Percentiles rank a stretch among this genome's conserved stretches.
Evolutionary conservation across 2,329 filamentous ascomycete species (phyloP).

Genomic region (Phyllosticta citribraziliensis): DNA sequence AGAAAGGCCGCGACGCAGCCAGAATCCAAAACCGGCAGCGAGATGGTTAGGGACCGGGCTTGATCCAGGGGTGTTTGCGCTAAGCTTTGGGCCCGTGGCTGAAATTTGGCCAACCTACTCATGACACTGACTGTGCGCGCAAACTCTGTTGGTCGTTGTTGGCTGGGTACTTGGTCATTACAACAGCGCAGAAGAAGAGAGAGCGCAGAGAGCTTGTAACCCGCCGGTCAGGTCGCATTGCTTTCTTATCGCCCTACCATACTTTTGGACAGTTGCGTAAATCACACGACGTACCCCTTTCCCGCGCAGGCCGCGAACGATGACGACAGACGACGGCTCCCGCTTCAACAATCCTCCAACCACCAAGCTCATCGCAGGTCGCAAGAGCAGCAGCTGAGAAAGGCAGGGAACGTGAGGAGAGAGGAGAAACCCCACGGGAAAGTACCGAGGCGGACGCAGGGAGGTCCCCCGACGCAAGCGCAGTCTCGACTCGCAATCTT

Average conservation of each 20-base stretch:
- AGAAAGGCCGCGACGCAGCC: not conserved
- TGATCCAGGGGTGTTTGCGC: not conserved
- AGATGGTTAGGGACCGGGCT: not conserved
- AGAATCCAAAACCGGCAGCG: not conserved
- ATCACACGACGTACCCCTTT: not conserved
- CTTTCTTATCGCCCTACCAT: not conserved
- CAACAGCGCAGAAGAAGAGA: not conserved
- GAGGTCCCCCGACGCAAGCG: not conserved
- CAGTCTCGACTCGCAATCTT: not conserved
- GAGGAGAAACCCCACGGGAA: not conserved
- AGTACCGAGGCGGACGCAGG: not conserved
- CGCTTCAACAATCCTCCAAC: not conserved
- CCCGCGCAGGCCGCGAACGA: not conserved
- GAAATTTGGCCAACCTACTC: not conserved
- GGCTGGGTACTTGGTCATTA: not conserved
- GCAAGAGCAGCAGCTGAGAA: no score
- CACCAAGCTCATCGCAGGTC: not conserved
- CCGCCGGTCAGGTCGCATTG: not conserved
- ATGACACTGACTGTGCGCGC: not conserved
- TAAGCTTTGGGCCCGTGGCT: not conserved
- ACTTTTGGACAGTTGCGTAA: not conserved
- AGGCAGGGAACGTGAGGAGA: not conserved
- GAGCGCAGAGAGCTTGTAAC: not conserved
- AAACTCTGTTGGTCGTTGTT: not conserved
- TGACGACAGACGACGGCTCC: not conserved